Percentiles rank a stretch among this genome's conserved stretches.
These are phyloP conservation scores for Raddia guianensis DNA, from an alignment of 176 grass and related monocot species.

Conservation along the genomic window DNA sequence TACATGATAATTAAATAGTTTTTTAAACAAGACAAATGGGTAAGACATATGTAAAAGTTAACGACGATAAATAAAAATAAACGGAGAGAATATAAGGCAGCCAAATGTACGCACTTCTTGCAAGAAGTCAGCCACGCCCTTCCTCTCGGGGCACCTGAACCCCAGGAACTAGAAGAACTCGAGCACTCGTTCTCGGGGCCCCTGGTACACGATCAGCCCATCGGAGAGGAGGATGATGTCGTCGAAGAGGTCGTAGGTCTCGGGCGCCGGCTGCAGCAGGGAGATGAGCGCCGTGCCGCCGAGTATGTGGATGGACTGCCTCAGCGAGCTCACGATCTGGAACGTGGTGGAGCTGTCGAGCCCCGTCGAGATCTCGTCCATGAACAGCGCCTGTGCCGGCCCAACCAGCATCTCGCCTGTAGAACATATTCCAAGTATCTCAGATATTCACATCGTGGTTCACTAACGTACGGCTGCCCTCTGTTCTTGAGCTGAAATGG, in stretches of 20 bases:
- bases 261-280: conserved; percentile 84
- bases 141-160: conserved; percentile 90
- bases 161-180: conserved; percentile 84
- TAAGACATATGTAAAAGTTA: too few species aligned
- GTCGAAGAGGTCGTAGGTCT: conserved; percentile 87
- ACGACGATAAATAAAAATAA: too few species aligned
- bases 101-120: conserved; percentile 62
- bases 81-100: conserved; percentile 13
- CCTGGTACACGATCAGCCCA: conserved; percentile 82
- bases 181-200: conserved; percentile 72
- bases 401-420: conserved; percentile 96
- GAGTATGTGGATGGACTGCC: conserved; percentile 85
- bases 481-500: conserved; percentile 3
- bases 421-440: conserved; percentile 21
- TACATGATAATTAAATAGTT: too few species aligned
- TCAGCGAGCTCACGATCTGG: conserved; percentile 90
- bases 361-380: conserved; percentile 98
- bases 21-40: too few species aligned
- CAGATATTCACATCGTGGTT: background rate
- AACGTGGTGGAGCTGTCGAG: conserved; percentile 97
- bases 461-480: background rate
- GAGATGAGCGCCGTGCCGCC: conserved; percentile 82
- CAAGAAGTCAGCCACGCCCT: conserved; percentile 89
- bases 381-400: conserved; percentile 78
- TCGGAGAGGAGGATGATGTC: conserved; percentile 92